These are phyloP conservation scores for Fusarium sp. DNA, from an alignment of 2,329 filamentous ascomycete species.

Conservation along the genomic window DNA sequence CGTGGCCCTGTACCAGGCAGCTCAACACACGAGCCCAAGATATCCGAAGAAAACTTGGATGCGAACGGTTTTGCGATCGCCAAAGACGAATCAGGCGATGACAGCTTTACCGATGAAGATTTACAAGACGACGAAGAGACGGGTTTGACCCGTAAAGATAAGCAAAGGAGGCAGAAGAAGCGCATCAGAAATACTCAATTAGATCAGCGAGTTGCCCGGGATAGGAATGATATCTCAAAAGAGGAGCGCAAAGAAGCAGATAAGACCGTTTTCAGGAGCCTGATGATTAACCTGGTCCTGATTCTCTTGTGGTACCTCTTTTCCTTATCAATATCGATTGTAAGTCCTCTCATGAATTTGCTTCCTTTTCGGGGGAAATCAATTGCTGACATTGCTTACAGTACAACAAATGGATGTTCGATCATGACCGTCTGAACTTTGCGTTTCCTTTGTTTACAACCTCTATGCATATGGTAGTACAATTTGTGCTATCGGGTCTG, in stretches of 20 bases:
- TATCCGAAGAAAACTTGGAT: conserved; percentile 57
- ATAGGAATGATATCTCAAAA: conserved; percentile 67
- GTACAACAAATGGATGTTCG: conserved; percentile 99
- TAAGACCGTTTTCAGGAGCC: conserved; percentile 74
- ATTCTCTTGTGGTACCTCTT: conserved; percentile 92
- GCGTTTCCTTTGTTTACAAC: conserved; percentile 96
- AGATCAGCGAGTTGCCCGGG: conserved; percentile 75
- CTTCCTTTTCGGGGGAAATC: background rate
- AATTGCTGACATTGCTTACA: conserved; percentile 52
- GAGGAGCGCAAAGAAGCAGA: conserved; percentile 82
- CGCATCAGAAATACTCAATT: conserved; percentile 75
- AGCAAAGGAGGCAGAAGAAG: conserved; percentile 73
- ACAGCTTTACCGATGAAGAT: conserved; percentile 76
- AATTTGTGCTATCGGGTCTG: conserved; percentile 81
- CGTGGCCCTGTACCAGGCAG: conserved; percentile 40
- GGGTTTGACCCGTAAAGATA: conserved; percentile 80
- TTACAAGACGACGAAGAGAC: conserved; percentile 90
- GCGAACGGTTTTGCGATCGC: conserved; percentile 44
- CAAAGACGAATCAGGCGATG: conserved; percentile 56
- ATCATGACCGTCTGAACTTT: conserved; percentile 85
- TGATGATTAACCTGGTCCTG: conserved; percentile 80
- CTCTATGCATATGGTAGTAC: conserved; percentile 93
- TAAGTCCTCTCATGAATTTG: conserved; percentile 59
- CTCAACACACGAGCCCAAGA: conserved; percentile 58
- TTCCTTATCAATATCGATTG: conserved; percentile 90